Base-by-base conservation (phyloP, 139 green algal genomes). In the Micractinium sp. region DNA sequence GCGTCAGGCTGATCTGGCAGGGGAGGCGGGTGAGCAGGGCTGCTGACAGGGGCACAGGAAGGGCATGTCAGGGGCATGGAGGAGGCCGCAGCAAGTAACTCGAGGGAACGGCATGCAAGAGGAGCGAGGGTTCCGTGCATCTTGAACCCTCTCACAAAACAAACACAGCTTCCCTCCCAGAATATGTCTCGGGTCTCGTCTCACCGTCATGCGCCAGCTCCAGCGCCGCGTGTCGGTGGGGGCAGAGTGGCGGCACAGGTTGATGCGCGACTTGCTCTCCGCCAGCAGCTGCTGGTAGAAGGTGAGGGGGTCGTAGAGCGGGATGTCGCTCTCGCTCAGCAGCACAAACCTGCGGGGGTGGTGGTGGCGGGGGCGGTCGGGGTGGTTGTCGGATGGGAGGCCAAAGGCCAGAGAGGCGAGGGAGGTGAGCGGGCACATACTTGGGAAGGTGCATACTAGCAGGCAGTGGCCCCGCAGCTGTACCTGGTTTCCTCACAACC, bases 281-380 rank as follows among this genome's bases (percentile, higher is more conserved):
- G 35, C 33, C 73, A 91, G 63, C 16, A 91, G 66, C 82, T 91
- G 88, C 39, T 85, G 47, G 81, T 91, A 77, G 16, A 89, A 39
- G 27, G 66, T 85, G 41, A 85, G 67, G 29, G 88, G 71, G 67
- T 89, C 81, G 67, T 89, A 91, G 36, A 91, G 69, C 27, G 88
- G 88, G 29, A 91, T 61, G 82, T 91, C 88, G 53, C 75, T 87
- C 69, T 91, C 88, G 33, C 82, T 90, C 39, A 91, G 27, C 63
- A 91, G 85, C 47, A 91, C 69, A 85, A 91, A 91, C 25, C 88
- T 71, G 63, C 41, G 31, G 31, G 80, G 81, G 27, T 5, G 20
- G 35, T 63, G 38, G 31, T 38, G 82, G 53, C 38, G 38, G 22
- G 69, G 81, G 31, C n/a, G 36, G 2, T 7, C 5, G 67, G 74